Evolutionary conservation across 176 grass and related monocot genomes (phyloP), one percentile per base, ranked within the genome.

Genomic region (Musa beccarii): DNA sequence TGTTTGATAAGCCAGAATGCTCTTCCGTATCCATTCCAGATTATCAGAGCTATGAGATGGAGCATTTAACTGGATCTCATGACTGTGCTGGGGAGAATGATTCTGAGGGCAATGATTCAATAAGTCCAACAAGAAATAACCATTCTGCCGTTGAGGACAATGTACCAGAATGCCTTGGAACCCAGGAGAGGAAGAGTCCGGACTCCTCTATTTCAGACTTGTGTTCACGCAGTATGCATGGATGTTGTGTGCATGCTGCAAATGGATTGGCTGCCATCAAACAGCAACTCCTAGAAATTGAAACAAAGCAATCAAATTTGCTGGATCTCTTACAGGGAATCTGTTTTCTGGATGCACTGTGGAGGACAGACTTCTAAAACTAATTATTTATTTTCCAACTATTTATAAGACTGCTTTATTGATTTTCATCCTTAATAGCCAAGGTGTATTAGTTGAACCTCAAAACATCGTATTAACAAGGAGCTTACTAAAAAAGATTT

Each of bases 221-320:
- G 67, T 84, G 80, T 84, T 80, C 80, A 50, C 81, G 89, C 64
- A 87, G 71, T 34, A 69, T 80, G 49, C 85, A 89, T 87, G 80
- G 68, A 61, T 98, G 94, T 78, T 97, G 90, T 76, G n/a, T 87
- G 68, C 85, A 83, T 84, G 65, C 83, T 11, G 82, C 63, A 69
- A 99, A 89, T 78, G 95, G 94, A 81, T 79, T 99, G 76, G 15
- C 83, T 55, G 77, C 85, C 66, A 87, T 94, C 65, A 91, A 83
- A 79, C 93, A 89, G 67, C 90, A 99, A 66, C 88, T 99, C 83
- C 54, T 81, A 66, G 95, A 93, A 25, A 99, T 94, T 88, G 86
- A 94, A 82, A 91, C 82, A 24, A 99, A 87, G 70, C 90, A 99
- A 84, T 69, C 78, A 73, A 82, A 76, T 72, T 75, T 99, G 49